Evolutionary conservation across 371 early-diverging fungal species (phyloP).

Genomic region (Aphelidium insulamus): DNA sequence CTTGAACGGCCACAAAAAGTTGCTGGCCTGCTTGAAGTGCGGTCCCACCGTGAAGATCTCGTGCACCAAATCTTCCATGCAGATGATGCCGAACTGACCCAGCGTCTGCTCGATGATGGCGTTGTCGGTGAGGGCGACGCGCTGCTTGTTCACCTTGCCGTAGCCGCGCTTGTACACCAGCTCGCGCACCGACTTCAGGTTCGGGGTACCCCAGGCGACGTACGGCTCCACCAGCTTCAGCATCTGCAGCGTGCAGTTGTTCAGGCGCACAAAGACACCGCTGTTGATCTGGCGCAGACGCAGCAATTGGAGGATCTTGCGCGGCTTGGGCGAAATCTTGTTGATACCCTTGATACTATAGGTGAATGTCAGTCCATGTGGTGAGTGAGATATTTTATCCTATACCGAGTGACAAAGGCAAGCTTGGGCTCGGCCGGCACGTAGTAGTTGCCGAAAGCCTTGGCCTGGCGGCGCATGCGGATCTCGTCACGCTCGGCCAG

Average conservation of each 20-base stretch:
- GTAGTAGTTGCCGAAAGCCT: slow-evolving; percentile 73
- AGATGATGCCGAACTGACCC: slow-evolving; percentile 91
- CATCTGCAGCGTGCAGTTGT: slow-evolving; percentile 96
- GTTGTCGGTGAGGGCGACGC: slow-evolving; percentile 92
- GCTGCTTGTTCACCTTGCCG: slow-evolving; percentile 90
- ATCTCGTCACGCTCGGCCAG: slow-evolving; percentile 66
- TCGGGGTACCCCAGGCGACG: slow-evolving; percentile 92
- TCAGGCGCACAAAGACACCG: slow-evolving; percentile 94
- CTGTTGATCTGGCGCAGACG: slow-evolving; percentile 98
- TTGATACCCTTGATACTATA: slow-evolving; percentile 92
- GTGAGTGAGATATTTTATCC: too few relatives aligned
- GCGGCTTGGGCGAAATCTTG: slow-evolving; percentile 97
- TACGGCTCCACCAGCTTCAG: slow-evolving; percentile 94
- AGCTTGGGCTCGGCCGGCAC: slow-evolving; percentile 93
- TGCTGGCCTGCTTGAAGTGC: slow-evolving; percentile 90
- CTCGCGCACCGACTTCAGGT: slow-evolving; percentile 96
- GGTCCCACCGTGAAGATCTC: slow-evolving; percentile 97
- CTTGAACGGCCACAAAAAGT: slow-evolving; percentile 99
- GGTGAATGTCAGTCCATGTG: too few relatives aligned
- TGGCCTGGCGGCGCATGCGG: slow-evolving; percentile 76
- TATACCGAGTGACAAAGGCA: slow-evolving; percentile 85
- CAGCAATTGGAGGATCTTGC: slow-evolving; percentile 96
- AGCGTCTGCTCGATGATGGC: slow-evolving; percentile 80
- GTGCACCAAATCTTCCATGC: slow-evolving; percentile 97
- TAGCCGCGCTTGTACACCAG: slow-evolving; percentile 99